Evolutionary conservation across 495 filamentous ascomycete genomes (phyloP).

Genomic region (Penicillium goetzii): DNA sequence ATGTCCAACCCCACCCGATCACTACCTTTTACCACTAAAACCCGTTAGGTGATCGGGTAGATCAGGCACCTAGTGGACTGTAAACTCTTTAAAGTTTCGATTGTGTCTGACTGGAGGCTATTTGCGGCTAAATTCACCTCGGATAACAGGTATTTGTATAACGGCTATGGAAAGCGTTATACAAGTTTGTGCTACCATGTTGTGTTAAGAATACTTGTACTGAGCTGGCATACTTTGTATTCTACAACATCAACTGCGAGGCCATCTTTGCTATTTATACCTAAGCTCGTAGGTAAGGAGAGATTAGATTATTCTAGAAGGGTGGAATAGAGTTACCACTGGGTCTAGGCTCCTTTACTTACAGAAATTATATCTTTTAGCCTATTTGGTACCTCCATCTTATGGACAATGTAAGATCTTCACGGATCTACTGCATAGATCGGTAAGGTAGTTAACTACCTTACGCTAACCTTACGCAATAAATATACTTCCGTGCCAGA

Average conservation of each 20-base stretch:
- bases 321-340: background rate
- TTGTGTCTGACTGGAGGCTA: background rate
- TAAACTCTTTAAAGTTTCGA: no score
- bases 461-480: no score
- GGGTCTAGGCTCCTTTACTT: background rate
- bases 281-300: no score
- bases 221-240: background rate
- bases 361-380: background rate
- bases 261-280: no score
- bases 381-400: background rate
- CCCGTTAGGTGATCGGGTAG: background rate
- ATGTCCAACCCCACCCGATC: background rate
- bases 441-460: no score
- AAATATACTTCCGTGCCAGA: no score
- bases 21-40: background rate
- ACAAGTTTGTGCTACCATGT: background rate
- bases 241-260: no score
- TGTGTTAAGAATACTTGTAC: background rate
- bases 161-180: background rate
- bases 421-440: no score
- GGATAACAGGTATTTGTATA: background rate
- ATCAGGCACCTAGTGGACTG: background rate
- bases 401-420: no score
- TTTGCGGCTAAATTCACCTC: background rate
- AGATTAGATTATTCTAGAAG: background rate